Evolutionary conservation across 192 early-diverging fungal genomes (phyloP).

Genomic region (Dispira parvispora): DNA sequence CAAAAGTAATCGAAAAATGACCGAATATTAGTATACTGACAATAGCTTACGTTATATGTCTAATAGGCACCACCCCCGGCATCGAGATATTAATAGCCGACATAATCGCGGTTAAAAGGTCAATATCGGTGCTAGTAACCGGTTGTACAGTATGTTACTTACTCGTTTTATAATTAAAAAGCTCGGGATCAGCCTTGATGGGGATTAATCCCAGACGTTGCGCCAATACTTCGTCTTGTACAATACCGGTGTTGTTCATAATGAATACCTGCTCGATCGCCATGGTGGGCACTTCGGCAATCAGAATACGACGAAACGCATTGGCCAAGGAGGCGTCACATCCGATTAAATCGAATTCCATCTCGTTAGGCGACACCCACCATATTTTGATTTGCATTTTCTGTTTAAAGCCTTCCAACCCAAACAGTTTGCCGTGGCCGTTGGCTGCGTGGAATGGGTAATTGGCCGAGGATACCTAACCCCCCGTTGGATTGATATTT

Average conservation of each 20-base stretch:
- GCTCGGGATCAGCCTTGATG: constrained; percentile 65
- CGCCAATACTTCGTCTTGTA: constrained; percentile 86
- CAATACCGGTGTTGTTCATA: constrained; percentile 75
- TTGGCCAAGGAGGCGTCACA: constrained; percentile 89
- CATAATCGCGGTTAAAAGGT: too few species aligned
- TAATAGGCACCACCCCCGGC: too few species aligned
- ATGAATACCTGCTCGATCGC: constrained; percentile 90
- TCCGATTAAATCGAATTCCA: constrained; percentile 95
- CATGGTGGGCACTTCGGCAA: constrained; percentile 95
- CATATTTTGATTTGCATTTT: constrained; percentile 58
- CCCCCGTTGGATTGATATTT: too few species aligned
- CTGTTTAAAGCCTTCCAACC: constrained; percentile 57
- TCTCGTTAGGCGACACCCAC: constrained; percentile 42
- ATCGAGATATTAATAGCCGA: too few species aligned
- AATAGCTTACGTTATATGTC: too few species aligned
- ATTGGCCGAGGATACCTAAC: constrained; percentile 62
- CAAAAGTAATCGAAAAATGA: too few species aligned
- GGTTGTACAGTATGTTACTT: constrained; percentile 1
- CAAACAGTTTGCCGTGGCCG: constrained; percentile 32
- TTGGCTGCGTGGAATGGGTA: constrained; percentile 55
- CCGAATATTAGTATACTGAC: too few species aligned
- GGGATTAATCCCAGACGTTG: constrained; percentile 87
- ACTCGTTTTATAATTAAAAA: constrained; percentile 60
- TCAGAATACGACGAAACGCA: constrained; percentile 78
- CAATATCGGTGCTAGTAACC: too few species aligned